Evolutionary conservation across 1,284 basidiomycete species (phyloP).

Genomic region (Crucibulum cyathiforme): DNA sequence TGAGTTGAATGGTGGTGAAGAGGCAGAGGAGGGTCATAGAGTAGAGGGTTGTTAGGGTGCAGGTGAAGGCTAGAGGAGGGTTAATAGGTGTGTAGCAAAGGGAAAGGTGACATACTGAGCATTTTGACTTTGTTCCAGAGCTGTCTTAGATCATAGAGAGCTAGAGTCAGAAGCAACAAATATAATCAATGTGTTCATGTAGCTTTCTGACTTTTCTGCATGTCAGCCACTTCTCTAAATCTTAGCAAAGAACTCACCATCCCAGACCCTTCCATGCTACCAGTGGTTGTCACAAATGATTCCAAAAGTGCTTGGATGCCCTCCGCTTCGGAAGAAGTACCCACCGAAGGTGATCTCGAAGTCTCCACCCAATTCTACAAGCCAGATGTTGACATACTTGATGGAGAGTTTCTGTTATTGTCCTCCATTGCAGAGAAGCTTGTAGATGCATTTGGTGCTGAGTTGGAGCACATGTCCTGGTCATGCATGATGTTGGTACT

Average conservation of each 20-base stretch:
- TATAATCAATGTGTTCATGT: constrained; percentile 25
- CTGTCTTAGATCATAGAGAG: constrained; percentile 54
- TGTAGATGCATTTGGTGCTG: constrained; percentile 40
- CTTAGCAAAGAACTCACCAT: constrained; percentile 21
- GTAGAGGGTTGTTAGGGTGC: constrained; percentile 86
- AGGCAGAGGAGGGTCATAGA: constrained; percentile 81
- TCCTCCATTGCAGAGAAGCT: constrained; percentile 30
- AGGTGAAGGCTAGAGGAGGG: constrained; percentile 71
- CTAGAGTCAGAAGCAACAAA: constrained; percentile 35
- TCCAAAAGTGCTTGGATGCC: constrained; percentile 37
- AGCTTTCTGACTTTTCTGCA: constrained; percentile 7
- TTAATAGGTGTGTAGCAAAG: neutral
- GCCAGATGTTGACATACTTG: constrained; percentile 29
- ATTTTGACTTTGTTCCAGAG: constrained; percentile 87
- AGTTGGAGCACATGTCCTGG: constrained; percentile 59
- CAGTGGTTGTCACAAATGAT: constrained; percentile 43
- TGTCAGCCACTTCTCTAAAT: neutral
- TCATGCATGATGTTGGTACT: constrained; percentile 50
- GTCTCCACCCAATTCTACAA: constrained; percentile 61
- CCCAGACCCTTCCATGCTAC: constrained; percentile 30
- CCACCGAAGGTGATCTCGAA: constrained; percentile 14
- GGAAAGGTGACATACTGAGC: constrained; percentile 57
- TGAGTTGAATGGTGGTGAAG: constrained; percentile 84
- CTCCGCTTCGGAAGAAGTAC: constrained; percentile 11
- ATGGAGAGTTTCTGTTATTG: constrained; percentile 4